Percentiles rank a stretch among this genome's conserved stretches.
These are phyloP conservation scores for Didymella keratinophila DNA, from an alignment of 2,329 filamentous ascomycete species.

Conservation along the genomic window DNA sequence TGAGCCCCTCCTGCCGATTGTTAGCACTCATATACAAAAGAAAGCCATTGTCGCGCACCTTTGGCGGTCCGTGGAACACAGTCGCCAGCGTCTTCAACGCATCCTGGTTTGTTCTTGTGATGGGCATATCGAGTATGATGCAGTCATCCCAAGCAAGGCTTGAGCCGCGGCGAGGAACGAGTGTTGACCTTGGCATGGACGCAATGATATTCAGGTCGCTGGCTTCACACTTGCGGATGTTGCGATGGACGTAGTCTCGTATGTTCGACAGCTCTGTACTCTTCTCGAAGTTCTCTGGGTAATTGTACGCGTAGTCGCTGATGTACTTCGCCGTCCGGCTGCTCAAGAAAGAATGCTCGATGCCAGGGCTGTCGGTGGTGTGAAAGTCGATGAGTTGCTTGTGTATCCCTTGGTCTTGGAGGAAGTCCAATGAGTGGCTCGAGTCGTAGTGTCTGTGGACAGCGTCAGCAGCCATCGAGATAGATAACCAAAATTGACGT, in stretches of 20 bases:
- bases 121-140: slow-evolving; percentile 60
- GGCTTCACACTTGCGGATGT: slow-evolving; percentile 62
- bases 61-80: slow-evolving; percentile 62
- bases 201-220: slow-evolving; percentile 66
- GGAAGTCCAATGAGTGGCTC: slow-evolving; percentile 60
- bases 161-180: slow-evolving; percentile 56
- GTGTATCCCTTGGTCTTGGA: slow-evolving; percentile 61
- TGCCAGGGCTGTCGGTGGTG: slow-evolving; percentile 57
- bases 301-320: slow-evolving; percentile 62
- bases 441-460: slow-evolving; percentile 45
- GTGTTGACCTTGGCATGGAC: slow-evolving; percentile 62
- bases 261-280: slow-evolving; percentile 56
- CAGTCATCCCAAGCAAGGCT: slow-evolving; percentile 48
- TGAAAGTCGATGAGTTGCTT: slow-evolving; percentile 59
- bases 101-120: slow-evolving; percentile 61
- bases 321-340: slow-evolving; percentile 65
- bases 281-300: slow-evolving; percentile 63
- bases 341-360: slow-evolving; percentile 63
- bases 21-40: slow-evolving; percentile 1
- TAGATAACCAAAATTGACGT: slow-evolving; percentile 13
- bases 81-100: slow-evolving; percentile 63
- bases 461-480: slow-evolving; percentile 7
- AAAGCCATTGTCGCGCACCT: slow-evolving; percentile 21
- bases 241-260: slow-evolving; percentile 56
- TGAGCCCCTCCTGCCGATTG: slow-evolving; percentile 40